Conservation (phyloP, 75 land plant genomes). For the Pinus albicaulis region DNA sequence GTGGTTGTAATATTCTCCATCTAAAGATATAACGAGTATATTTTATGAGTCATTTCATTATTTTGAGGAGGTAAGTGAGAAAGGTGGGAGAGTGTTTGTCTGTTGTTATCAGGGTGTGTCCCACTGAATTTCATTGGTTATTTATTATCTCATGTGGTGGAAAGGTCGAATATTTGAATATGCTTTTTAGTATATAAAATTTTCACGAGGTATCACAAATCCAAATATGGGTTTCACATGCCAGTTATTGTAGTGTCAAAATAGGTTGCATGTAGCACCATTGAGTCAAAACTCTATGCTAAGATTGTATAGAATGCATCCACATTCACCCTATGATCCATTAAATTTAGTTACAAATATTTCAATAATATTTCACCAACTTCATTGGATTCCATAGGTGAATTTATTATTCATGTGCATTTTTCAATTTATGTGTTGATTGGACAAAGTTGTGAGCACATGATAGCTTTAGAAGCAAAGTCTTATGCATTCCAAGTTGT, state of each 20-base stretch:
- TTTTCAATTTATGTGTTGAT: conserved; percentile 74
- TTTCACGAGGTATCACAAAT: conserved; percentile 81
- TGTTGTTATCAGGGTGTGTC: too few relatives aligned
- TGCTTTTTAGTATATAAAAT: conserved; percentile 84
- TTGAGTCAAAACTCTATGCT: too few relatives aligned
- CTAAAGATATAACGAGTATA: too few relatives aligned
- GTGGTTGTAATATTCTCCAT: too few relatives aligned
- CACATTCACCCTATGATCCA: conserved; percentile 56
- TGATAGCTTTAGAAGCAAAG: conserved; percentile 59
- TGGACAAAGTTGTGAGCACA: conserved; percentile 41
- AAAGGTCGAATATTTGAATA: conserved; percentile 85
- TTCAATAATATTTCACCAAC: conserved; percentile 38
- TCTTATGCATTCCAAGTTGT: conserved; percentile 29
- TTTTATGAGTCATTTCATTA: conserved; percentile 81
- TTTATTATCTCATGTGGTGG: conserved; percentile 13
- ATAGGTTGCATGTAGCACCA: too few relatives aligned
- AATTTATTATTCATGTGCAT: conserved; percentile 70
- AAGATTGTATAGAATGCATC: too few relatives aligned
- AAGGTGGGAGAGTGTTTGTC: too few relatives aligned
- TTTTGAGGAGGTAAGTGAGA: too few relatives aligned
- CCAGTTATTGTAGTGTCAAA: too few relatives aligned
- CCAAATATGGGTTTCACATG: too few relatives aligned
- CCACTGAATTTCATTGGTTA: too few relatives aligned
- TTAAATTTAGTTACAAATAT: conserved; percentile 85
- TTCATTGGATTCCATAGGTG: conserved; percentile 75